Evolutionary conservation across 805 yeast species (phyloP).

Genomic region (Lipomyces mesembrius): DNA sequence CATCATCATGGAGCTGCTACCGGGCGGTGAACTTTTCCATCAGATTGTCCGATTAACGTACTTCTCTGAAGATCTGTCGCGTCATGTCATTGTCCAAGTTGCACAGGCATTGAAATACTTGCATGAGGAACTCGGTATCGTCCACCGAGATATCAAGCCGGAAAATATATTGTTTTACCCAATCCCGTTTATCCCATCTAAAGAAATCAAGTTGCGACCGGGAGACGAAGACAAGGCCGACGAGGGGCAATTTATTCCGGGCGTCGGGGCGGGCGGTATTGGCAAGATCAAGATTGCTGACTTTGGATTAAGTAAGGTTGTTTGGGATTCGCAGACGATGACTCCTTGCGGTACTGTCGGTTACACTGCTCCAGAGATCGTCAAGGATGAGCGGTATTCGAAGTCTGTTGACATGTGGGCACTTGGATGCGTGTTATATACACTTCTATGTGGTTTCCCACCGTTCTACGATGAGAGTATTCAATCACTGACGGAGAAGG

Average conservation of each 20-base stretch:
- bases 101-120: slow-evolving; percentile 70
- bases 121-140: slow-evolving; percentile 72
- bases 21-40: slow-evolving; percentile 82
- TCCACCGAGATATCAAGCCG: slow-evolving; percentile 83
- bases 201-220: slow-evolving; percentile 44
- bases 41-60: slow-evolving; percentile 79
- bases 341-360: slow-evolving; percentile 99
- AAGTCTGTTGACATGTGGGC: slow-evolving; percentile 99
- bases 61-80: slow-evolving; percentile 70
- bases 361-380: slow-evolving; percentile 98
- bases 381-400: slow-evolving; percentile 87
- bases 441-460: slow-evolving; percentile 94
- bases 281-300: slow-evolving; percentile 92
- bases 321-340: slow-evolving; percentile 85
- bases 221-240: slow-evolving; percentile 62
- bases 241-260: slow-evolving; percentile 82
- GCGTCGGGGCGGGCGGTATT: slow-evolving; percentile 90
- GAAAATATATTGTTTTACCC: slow-evolving; percentile 73
- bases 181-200: slow-evolving; percentile 51
- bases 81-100: slow-evolving; percentile 75
- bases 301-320: slow-evolving; percentile 90
- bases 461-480: slow-evolving; percentile 90
- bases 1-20: slow-evolving; percentile 66
- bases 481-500: slow-evolving; percentile 73
- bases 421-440: slow-evolving; percentile 91